Percentiles rank a stretch among this genome's conserved stretches.
Conservation (phyloP, 495 filamentous ascomycete genomes). For the Darksidea phi region DNA sequence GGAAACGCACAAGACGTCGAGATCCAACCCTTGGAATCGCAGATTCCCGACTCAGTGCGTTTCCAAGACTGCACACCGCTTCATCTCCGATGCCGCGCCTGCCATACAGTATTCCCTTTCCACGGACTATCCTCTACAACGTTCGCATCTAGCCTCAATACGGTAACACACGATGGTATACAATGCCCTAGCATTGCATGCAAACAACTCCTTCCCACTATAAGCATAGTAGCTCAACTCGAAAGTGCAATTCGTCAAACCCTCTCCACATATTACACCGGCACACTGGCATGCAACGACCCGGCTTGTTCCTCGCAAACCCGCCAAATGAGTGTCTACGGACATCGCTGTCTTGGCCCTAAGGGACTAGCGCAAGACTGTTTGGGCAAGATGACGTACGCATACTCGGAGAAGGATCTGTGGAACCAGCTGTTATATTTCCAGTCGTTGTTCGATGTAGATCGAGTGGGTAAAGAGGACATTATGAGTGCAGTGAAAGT, state of each 20-base stretch:
- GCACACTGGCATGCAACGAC: conserved; percentile 88
- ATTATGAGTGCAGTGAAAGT: conserved; percentile 44
- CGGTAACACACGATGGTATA: conserved; percentile 65
- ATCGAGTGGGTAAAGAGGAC: conserved; percentile 65
- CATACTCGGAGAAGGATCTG: conserved; percentile 80
- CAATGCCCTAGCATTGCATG: conserved; percentile 64
- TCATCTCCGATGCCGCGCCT: conserved; percentile 73
- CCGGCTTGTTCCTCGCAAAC: conserved; percentile 81
- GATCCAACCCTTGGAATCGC: conserved; percentile 86
- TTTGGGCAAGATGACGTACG: conserved; percentile 82
- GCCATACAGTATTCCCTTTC: conserved; percentile 68
- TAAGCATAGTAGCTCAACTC: conserved; percentile 79
- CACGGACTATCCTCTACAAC: conserved; percentile 64
- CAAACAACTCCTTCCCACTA: conserved; percentile 60
- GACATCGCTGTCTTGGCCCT: conserved; percentile 83
- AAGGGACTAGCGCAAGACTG: conserved; percentile 79
- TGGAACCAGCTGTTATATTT: conserved; percentile 96
- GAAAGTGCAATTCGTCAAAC: conserved; percentile 77
- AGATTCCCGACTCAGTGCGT: conserved; percentile 81
- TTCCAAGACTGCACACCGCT: conserved; percentile 78
- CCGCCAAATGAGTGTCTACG: conserved; percentile 87
- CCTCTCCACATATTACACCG: conserved; percentile 84
- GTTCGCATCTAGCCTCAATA: conserved; percentile 36
- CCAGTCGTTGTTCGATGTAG: conserved; percentile 80
- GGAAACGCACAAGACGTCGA: conserved; percentile 43